These are phyloP conservation scores for Aegle marmelos DNA, from an alignment of 345 rosid genomes.

Conservation along the genomic window DNA sequence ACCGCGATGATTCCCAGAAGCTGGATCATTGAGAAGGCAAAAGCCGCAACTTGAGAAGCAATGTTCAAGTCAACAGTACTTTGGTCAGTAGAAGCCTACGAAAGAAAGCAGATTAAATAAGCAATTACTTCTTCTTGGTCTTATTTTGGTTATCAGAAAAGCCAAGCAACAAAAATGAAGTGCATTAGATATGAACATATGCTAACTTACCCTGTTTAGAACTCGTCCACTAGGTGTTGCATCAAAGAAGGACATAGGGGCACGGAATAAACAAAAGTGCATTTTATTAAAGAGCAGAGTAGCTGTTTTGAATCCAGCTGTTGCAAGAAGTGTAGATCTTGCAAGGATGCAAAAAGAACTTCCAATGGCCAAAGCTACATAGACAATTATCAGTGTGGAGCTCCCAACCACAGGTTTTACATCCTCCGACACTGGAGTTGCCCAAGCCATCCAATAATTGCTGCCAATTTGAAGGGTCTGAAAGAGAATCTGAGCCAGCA, in stretches of 20 bases:
- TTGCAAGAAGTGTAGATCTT: conserved; percentile 40
- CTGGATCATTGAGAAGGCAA: conserved; percentile 47
- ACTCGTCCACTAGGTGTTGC: conserved; percentile 71
- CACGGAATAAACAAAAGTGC: conserved; percentile 66
- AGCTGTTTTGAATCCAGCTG: conserved; percentile 61
- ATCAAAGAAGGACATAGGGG: conserved; percentile 85
- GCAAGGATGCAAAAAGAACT: conserved; percentile 55
- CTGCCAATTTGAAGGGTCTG: conserved; percentile 60
- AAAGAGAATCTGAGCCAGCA: conserved; percentile 52
- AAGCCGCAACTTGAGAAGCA: conserved; percentile 40
- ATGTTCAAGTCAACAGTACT: conserved; percentile 55
- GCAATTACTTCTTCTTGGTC: neutral
- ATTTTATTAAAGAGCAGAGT: conserved; percentile 55
- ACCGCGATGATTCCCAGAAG: conserved; percentile 60
- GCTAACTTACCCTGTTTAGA: conserved; percentile 43
- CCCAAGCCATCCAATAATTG: conserved; percentile 89
- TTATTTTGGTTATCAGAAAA: neutral
- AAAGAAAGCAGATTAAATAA: neutral
- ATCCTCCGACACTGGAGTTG: conserved; percentile 53
- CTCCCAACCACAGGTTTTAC: conserved; percentile 39
- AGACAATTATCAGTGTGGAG: conserved; percentile 44
- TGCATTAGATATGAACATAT: neutral
- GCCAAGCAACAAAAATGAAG: neutral
- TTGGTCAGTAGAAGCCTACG: conserved; percentile 80
- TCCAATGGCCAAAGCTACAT: conserved; percentile 47